A percentile compares a stretch with the other conserved stretches of the same genome.
phyloP scores from a whole-genome alignment of 495 filamentous ascomycete species.

The Neurospora sp. region DNA sequence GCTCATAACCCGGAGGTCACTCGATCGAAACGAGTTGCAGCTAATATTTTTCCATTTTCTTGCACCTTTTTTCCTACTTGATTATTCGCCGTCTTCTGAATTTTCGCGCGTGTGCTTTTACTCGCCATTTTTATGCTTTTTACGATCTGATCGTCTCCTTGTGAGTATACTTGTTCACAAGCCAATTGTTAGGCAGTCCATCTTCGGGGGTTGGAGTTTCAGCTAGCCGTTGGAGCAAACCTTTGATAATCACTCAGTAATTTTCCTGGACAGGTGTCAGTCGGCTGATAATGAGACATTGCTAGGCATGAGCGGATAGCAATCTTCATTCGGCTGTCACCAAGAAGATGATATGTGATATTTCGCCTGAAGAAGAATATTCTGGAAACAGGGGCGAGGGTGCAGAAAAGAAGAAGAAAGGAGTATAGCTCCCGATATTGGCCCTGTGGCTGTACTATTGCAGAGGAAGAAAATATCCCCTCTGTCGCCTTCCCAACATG shows the following conservation, averaged over 20 bases:
- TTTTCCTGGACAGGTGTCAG: neutral
- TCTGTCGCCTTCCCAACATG: neutral
- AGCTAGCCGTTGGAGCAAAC: neutral
- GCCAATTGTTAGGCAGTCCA: neutral
- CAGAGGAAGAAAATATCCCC: neutral
- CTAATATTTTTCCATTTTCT: neutral
- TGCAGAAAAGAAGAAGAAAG: neutral
- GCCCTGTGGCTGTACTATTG: neutral
- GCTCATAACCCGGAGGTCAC: slow-evolving; percentile 11
- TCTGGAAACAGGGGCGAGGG: neutral
- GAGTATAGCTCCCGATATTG: neutral
- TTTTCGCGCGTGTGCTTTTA: neutral
- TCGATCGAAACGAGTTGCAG: slow-evolving; percentile 9
- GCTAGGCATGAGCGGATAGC: neutral
- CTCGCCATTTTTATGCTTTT: neutral
- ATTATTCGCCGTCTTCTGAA: neutral
- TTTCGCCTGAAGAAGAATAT: neutral
- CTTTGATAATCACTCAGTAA: neutral
- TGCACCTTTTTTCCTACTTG: neutral
- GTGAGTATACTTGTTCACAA: neutral
- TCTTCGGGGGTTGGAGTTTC: neutral
- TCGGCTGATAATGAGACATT: neutral
- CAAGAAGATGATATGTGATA: neutral
- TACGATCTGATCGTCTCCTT: neutral
- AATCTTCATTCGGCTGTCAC: neutral